Percentiles rank a stretch among this genome's conserved stretches.
These are phyloP conservation scores for Coemansia sp. DNA, from an alignment of 192 early-diverging fungal genomes.

Conservation along the genomic window DNA sequence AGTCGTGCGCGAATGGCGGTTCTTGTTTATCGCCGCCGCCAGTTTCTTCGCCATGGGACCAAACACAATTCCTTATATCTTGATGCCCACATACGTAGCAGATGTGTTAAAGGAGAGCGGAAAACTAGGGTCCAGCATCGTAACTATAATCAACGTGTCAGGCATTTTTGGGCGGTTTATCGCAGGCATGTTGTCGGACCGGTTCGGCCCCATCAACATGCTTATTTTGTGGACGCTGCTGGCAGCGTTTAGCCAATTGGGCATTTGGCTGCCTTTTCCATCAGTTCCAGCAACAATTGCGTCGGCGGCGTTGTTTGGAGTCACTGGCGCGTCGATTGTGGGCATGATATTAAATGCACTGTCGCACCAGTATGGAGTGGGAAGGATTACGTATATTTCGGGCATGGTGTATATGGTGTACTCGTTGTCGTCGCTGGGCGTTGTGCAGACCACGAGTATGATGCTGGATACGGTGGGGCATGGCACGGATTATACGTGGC, in stretches of 20 bases:
- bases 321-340: slow-evolving; percentile 37
- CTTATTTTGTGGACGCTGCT: slow-evolving; percentile 38
- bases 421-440: slow-evolving; percentile 36
- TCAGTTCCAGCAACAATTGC: slow-evolving; percentile 25
- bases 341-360: slow-evolving; percentile 45
- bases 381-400: slow-evolving; percentile 42
- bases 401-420: slow-evolving; percentile 52
- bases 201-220: slow-evolving; percentile 40
- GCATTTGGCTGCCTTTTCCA: slow-evolving; percentile 47
- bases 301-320: slow-evolving; percentile 40
- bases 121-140: slow-evolving; percentile 28
- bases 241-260: slow-evolving; percentile 40
- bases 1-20: slow-evolving; percentile 38
- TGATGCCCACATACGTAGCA: slow-evolving; percentile 48
- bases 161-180: slow-evolving; percentile 46
- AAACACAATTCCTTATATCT: slow-evolving; percentile 49
- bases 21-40: slow-evolving; percentile 37
- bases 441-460: slow-evolving; percentile 42
- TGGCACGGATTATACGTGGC: slow-evolving; percentile 45
- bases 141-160: slow-evolving; percentile 47
- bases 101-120: slow-evolving; percentile 35
- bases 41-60: slow-evolving; percentile 53
- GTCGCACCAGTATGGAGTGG: slow-evolving; percentile 40
- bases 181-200: slow-evolving; percentile 39
- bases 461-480: slow-evolving; percentile 52